Conservation (phyloP, 2,329 filamentous ascomycete species). For the Exophiala calicioides region DNA sequence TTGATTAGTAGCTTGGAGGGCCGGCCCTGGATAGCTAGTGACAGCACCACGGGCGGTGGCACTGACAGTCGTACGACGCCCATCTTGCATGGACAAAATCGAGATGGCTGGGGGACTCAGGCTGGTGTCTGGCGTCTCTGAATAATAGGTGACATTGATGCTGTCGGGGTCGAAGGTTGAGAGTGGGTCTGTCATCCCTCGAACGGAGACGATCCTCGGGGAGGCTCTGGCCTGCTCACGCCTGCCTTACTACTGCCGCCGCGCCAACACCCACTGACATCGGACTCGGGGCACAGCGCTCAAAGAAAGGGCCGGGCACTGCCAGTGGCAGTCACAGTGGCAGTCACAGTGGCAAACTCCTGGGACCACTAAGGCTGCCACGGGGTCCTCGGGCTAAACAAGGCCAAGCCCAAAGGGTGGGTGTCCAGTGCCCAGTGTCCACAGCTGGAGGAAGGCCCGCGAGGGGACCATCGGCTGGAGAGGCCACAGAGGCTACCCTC, state of each 20-base stretch:
- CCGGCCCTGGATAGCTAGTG: no score
- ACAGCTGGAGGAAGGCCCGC: slow-evolving; percentile 11
- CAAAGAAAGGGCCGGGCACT: background rate
- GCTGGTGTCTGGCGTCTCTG: slow-evolving; percentile 22
- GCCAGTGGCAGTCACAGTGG: background rate
- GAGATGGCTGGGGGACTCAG: slow-evolving; percentile 29
- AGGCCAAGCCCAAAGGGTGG: background rate
- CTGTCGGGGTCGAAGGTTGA: slow-evolving; percentile 18
- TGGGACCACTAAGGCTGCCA: no score
- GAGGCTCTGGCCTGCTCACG: slow-evolving; percentile 6
- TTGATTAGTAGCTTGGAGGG: slow-evolving; percentile 26
- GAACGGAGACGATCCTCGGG: slow-evolving; percentile 14
- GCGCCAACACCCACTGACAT: slow-evolving; percentile 11
- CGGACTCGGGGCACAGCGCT: slow-evolving; percentile 5
- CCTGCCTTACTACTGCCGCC: slow-evolving; percentile 3
- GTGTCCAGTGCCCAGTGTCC: background rate
- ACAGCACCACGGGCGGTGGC: background rate
- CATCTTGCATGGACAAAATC: slow-evolving; percentile 22
- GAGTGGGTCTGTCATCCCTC: slow-evolving; percentile 30
- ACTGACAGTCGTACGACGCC: slow-evolving; percentile 12
- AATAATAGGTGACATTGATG: slow-evolving; percentile 22
- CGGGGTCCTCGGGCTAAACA: slow-evolving; percentile 12
- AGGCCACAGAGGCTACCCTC: slow-evolving; percentile 1
- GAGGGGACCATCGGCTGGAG: slow-evolving; percentile 20
- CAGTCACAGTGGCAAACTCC: slow-evolving; percentile 9